Evolutionary conservation across 345 rosid genomes (phyloP).

Genomic region (Physaria fendleri): DNA sequence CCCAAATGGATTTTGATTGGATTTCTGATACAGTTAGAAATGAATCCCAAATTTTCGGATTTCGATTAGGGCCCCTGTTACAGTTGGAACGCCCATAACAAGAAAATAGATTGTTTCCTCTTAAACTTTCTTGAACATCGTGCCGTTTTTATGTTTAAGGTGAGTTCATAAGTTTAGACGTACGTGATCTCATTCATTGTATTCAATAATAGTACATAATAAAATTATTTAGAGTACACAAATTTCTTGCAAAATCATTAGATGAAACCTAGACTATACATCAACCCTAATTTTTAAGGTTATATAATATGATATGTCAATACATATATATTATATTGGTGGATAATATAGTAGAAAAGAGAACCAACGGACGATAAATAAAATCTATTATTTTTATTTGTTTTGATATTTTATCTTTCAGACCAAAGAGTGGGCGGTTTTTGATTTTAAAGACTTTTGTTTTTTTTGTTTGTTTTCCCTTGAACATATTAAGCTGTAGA

Average conservation of each 20-base stretch:
- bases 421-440: conserved; percentile 16
- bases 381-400: conserved; percentile 20
- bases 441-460: conserved; percentile 9
- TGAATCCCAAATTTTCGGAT: too few species aligned
- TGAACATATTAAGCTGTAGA: conserved; percentile 7
- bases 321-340: conserved; percentile 3
- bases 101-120: too few species aligned
- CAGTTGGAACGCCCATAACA: too few species aligned
- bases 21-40: too few species aligned
- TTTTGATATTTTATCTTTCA: conserved; percentile 1
- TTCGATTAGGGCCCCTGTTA: too few species aligned
- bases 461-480: neutral
- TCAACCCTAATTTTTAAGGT: neutral
- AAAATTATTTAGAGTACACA: neutral
- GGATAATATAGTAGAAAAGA: conserved; percentile 2
- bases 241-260: conserved; percentile 1
- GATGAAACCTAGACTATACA: neutral
- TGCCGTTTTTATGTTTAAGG: neutral
- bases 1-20: too few species aligned
- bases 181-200: neutral
- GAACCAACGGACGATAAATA: conserved; percentile 21
- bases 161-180: neutral
- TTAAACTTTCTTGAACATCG: neutral
- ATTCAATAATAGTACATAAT: neutral
- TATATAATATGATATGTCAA: neutral